phyloP scores from a whole-genome alignment of 2,329 filamentous ascomycete genomes.

The Neobulgaria alba region DNA sequence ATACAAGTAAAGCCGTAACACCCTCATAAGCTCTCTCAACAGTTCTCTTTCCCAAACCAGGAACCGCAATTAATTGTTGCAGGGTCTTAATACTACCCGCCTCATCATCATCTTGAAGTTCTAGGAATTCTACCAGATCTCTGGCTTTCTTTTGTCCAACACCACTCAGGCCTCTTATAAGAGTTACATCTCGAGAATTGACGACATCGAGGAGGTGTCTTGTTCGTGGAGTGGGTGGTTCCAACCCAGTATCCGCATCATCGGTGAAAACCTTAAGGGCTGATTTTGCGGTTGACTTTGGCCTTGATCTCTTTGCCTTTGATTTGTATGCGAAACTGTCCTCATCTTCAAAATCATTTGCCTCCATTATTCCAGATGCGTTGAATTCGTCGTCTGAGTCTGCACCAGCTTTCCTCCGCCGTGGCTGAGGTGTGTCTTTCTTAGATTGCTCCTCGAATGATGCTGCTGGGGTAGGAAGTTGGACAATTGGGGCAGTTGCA shows the following conservation, averaged over 20 bases:
- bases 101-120: constrained; percentile 34
- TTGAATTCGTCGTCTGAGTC: constrained; percentile 30
- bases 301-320: constrained; percentile 25
- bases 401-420: constrained; percentile 17
- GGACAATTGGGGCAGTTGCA: constrained; percentile 18
- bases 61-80: constrained; percentile 43
- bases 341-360: constrained; percentile 34
- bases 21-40: constrained; percentile 44
- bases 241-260: constrained; percentile 36
- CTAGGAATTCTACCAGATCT: constrained; percentile 49
- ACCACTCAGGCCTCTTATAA: constrained; percentile 59
- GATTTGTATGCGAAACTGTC: constrained; percentile 26
- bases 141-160: constrained; percentile 65
- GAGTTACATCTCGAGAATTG: constrained; percentile 47
- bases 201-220: constrained; percentile 31
- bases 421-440: constrained; percentile 16
- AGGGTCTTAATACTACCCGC: constrained; percentile 38
- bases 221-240: constrained; percentile 35
- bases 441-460: constrained; percentile 18
- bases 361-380: constrained; percentile 27
- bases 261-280: constrained; percentile 22
- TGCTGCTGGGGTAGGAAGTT: constrained; percentile 15
- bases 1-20: constrained; percentile 20
- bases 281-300: constrained; percentile 28
- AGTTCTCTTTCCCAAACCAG: constrained; percentile 47